Evolutionary conservation across 306 rosid species (phyloP).

Genomic region (Senna siamea): DNA sequence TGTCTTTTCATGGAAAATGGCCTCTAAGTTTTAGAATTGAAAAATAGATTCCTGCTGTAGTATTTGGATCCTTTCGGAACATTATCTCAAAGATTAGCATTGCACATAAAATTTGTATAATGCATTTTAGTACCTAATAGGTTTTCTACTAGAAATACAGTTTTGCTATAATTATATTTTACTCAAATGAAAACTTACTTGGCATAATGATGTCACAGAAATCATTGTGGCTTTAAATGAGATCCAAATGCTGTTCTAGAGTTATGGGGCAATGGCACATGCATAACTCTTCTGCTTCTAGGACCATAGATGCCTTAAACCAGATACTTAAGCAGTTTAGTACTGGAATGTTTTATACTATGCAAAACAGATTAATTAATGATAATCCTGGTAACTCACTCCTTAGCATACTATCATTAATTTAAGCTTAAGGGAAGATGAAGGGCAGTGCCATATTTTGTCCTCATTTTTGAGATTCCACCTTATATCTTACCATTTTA

Average conservation of each 20-base stretch:
- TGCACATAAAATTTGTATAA: too few species aligned
- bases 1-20: constrained; percentile 6
- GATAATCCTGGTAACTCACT: constrained; percentile 24
- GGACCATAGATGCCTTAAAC: constrained; percentile 8
- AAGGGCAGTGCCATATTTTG: neutral
- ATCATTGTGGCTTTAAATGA: neutral
- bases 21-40: neutral
- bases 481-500: constrained; percentile 5
- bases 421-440: constrained; percentile 9
- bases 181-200: too few species aligned
- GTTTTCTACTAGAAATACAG: neutral
- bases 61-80: neutral
- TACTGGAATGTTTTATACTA: neutral
- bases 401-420: neutral
- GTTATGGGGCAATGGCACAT: constrained; percentile 13
- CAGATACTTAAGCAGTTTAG: constrained; percentile 1
- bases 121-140: neutral
- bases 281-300: constrained; percentile 11
- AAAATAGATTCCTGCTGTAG: neutral
- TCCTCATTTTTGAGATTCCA: neutral
- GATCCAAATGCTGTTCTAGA: neutral
- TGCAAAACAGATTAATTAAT: constrained; percentile 20
- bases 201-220: neutral
- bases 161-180: too few species aligned
- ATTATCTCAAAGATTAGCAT: neutral